Evolutionary conservation across 2,329 filamentous ascomycete genomes (phyloP).

Genomic region (Fusarium longipes): DNA sequence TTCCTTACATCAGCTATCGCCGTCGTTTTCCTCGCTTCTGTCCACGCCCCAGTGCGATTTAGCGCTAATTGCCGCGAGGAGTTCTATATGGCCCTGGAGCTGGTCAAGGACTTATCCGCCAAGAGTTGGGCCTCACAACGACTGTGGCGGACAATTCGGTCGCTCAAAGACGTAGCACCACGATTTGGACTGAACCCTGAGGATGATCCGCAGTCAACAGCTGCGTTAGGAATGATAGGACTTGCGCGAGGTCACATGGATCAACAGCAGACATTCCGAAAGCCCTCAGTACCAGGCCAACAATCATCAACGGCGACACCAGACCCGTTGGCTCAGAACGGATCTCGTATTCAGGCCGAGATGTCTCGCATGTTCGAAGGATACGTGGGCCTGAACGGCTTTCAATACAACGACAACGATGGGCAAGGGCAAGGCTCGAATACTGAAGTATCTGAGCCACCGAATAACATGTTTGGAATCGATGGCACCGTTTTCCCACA

Average conservation of each 20-base stretch:
- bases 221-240: conserved; percentile 67
- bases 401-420: conserved; percentile 47
- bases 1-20: conserved; percentile 81
- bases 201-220: conserved; percentile 63
- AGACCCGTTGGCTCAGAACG: conserved; percentile 55
- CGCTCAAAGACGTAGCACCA: conserved; percentile 77
- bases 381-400: conserved; percentile 53
- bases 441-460: conserved; percentile 42
- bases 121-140: conserved; percentile 78
- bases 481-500: conserved; percentile 53
- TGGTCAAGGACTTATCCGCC: conserved; percentile 77
- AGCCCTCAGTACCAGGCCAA: conserved; percentile 44
- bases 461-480: conserved; percentile 39
- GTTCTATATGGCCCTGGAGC: conserved; percentile 81
- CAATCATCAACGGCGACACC: conserved; percentile 39
- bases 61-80: conserved; percentile 75
- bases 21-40: conserved; percentile 80
- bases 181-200: conserved; percentile 68
- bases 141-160: conserved; percentile 77
- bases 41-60: conserved; percentile 79
- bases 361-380: conserved; percentile 62
- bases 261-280: conserved; percentile 46
- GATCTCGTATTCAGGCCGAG: conserved; percentile 63
- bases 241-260: conserved; percentile 58
- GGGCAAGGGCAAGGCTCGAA: conserved; percentile 43